Evolutionary conservation across 1,284 basidiomycete genomes (phyloP), one percentile per base, ranked within the genome.

Genomic region (Ustilago bromivora): DNA sequence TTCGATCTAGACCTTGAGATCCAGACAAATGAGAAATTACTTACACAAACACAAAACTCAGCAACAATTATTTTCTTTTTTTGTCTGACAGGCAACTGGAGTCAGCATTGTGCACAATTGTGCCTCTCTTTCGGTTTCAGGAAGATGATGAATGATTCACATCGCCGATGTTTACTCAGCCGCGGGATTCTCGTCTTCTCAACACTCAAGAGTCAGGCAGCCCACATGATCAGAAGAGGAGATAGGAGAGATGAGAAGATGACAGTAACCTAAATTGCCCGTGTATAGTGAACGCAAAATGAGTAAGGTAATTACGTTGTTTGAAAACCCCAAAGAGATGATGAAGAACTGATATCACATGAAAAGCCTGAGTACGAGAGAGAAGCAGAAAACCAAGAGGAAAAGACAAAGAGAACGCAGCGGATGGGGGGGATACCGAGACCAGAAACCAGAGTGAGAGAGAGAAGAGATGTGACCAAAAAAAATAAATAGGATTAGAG

Each of bases 191-290:
- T 23, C 11, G 5, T 34, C 31, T 19, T 53, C 9, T 23, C n/a
- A 12, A 13, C 15, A 7, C 40, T 41, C 40, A 41, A 17, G 17
- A 17, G 3, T 3, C 11, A n/a, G 40, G 40, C 46, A 49, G 23
- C n/a, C 19, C 19, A 49, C 23, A 19, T 13, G 46, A 8, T 19
- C 8, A 49, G 23, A 28, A 28, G 23, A 28, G 19, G 13, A 8
- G 2, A 13, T 46, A 15, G 9, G 12, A 13, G 5, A 32, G 28
- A 51, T 9, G 31, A 36, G 8, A 36, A 54, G 52, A 54, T 35
- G 35, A 51, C 19, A 36, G 52, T 61, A 53, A 61, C 66, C 23
- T 61, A 36, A 15, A 60, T 59, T 69, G 54, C 66, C 59, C 59
- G 40, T 67, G 13, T 57, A 32, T 51, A 17, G 10, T 31, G 49